Evolutionary conservation across 78 protist genomes (phyloP), one percentile per base, ranked within the genome.

Genomic region (Tieghemostelium lacteum): DNA sequence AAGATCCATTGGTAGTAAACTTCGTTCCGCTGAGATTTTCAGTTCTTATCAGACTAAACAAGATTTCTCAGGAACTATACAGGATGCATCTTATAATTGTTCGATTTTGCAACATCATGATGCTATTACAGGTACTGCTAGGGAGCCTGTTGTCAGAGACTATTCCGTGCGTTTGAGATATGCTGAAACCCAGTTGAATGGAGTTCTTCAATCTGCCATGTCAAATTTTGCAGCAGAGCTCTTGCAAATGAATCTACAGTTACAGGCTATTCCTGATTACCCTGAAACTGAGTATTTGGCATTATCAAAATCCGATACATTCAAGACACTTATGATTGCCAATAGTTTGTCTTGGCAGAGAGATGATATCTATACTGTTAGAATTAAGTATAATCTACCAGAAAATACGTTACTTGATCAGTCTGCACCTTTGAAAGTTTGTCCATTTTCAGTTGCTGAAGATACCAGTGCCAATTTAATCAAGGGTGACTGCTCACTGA

Each of bases 21-120:
- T 57, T 57, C 33, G 83, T 57, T 20, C 57, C 1, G 54, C 83
- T 39, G 83, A 73, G 20, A 73, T 57, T 57, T n/a, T 72, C 16
- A 20, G 26, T 3, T 22, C 65, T 4, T 58, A 29, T 17, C 75
- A 69, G 45, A 24, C 7, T 0, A 12, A 69, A 45, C 10, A 14
- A 6, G n/a, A 45, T 14, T 6, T 10, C 6, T 10, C 6, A 3
- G 60, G 20, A 37, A 14, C 5, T 4, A 8, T 50, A 5, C 39
- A 50, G 4, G 31, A 45, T 71, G 62, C 83, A 3, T 57, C 70
- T 2, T 37, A 52, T 37, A 34, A 73, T 17, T 31, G 39, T 5
- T 73, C 83, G 24, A 52, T 73, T 37, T 22, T 73, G 10, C 83
- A 73, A 73, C 83, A 73, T 57, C 83, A 73, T 57, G 83, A 73